phyloP scores from a whole-genome alignment of 257 asterid species.

The Gentiana dahurica region DNA sequence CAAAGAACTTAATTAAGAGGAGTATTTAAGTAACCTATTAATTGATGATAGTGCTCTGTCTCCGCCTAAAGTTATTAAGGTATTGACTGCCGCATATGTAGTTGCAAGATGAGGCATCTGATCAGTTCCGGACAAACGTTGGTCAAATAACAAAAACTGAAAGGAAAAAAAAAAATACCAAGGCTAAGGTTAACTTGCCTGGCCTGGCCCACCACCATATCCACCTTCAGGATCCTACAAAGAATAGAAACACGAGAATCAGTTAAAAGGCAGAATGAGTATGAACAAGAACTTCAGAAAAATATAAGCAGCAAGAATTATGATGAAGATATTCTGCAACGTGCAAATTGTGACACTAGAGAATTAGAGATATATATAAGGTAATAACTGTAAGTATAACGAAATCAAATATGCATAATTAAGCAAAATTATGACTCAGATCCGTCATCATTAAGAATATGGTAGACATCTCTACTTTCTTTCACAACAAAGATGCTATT shows the following conservation, averaged over 20 bases:
- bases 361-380: too few relatives aligned
- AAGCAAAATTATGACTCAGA: too few relatives aligned
- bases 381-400: too few relatives aligned
- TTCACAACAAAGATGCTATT: too few relatives aligned
- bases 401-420: too few relatives aligned
- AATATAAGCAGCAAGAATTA: neutral
- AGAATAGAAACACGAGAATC: neutral
- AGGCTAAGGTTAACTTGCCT: constrained; percentile 35
- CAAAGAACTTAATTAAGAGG: neutral
- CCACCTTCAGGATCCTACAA: constrained; percentile 84
- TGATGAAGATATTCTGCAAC: too few relatives aligned
- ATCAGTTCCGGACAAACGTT: neutral
- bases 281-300: neutral
- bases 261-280: neutral
- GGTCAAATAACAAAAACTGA: neutral
- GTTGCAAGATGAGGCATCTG: constrained; percentile 99
- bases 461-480: too few relatives aligned
- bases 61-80: constrained; percentile 79
- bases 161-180: neutral
- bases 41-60: constrained; percentile 62
- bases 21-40: constrained; percentile 34
- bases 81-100: constrained; percentile 82
- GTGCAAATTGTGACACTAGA: too few relatives aligned
- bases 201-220: constrained; percentile 99
- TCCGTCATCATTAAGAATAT: too few relatives aligned